Evolutionary conservation across 148 eudicot genomes (phyloP).

Genomic region (Talinum fruticosum): DNA sequence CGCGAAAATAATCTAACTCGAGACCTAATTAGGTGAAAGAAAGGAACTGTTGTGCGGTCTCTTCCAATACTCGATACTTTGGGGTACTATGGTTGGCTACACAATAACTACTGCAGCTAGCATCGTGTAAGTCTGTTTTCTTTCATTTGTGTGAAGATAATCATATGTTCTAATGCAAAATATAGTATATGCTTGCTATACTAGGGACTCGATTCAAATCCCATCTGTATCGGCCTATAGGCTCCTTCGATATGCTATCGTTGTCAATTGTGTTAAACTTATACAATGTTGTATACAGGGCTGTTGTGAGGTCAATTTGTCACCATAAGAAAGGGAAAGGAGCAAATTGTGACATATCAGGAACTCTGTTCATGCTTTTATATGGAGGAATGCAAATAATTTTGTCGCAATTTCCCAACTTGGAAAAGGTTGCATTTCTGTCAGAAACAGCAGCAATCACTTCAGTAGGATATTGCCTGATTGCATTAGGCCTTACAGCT

Average conservation of each 20-base stretch:
- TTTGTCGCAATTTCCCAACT: constrained; percentile 29
- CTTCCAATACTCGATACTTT: constrained; percentile 18
- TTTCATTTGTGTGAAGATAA: neutral
- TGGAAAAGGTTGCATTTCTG: constrained; percentile 26
- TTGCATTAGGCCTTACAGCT: constrained; percentile 19
- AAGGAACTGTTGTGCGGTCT: constrained; percentile 10
- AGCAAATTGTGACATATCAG: constrained; percentile 10
- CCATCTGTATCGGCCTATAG: too few relatives aligned
- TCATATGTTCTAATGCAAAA: neutral
- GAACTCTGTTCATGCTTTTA: constrained; percentile 22
- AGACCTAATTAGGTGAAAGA: constrained; percentile 6
- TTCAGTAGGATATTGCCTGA: constrained; percentile 24
- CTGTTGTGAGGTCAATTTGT: constrained; percentile 22
- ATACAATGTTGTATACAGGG: neutral
- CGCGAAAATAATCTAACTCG: neutral
- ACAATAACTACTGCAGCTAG: constrained; percentile 26
- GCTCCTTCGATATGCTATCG: neutral
- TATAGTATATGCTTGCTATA: too few relatives aligned
- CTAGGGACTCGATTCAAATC: too few relatives aligned
- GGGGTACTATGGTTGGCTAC: constrained; percentile 27
- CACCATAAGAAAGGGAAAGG: constrained; percentile 6
- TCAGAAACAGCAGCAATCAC: constrained; percentile 25
- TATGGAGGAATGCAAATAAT: constrained; percentile 26
- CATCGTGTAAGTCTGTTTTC: constrained; percentile 11
- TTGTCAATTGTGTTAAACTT: neutral